phyloP scores from a whole-genome alignment of 371 early-diverging fungal species.

The Nematocida ausubeli region DNA sequence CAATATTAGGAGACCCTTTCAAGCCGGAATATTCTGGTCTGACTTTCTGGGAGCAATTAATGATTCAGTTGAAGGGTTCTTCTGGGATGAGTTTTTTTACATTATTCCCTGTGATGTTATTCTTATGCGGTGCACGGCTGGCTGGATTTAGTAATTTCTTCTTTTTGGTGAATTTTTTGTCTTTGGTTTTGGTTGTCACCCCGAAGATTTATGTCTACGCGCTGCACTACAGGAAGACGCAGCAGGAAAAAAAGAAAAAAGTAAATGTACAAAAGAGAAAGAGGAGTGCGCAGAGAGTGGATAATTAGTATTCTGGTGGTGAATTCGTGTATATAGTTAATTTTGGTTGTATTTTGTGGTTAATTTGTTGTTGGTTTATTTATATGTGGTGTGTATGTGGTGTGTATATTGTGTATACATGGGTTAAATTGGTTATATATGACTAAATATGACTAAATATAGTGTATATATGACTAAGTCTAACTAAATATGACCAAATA shows the following conservation, averaged over 20 bases:
- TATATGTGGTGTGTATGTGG: too few species aligned
- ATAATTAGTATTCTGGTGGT: too few species aligned
- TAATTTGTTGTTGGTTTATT: too few species aligned
- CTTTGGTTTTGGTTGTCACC: slow-evolving; percentile 62
- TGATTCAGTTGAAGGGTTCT: slow-evolving; percentile 63
- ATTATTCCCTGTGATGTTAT: slow-evolving; percentile 65
- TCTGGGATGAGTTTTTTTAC: slow-evolving; percentile 64
- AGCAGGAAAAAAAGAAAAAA: neutral
- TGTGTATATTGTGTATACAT: too few species aligned
- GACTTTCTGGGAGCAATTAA: slow-evolving; percentile 69
- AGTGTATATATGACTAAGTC: too few species aligned
- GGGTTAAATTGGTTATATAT: too few species aligned
- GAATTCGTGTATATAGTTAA: too few species aligned
- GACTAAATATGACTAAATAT: too few species aligned
- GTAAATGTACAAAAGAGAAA: slow-evolving; percentile 4
- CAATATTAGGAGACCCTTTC: slow-evolving; percentile 69
- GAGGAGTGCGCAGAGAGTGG: too few species aligned
- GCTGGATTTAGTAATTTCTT: slow-evolving; percentile 61
- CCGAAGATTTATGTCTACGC: slow-evolving; percentile 60
- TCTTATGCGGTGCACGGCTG: slow-evolving; percentile 59
- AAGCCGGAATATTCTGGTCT: slow-evolving; percentile 58
- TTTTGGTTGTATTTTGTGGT: too few species aligned
- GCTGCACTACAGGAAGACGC: slow-evolving; percentile 39
- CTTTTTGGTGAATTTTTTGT: slow-evolving; percentile 58
- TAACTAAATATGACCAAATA: too few species aligned